Conservation (phyloP, 305 asterid species). For the Fraxinus angustifolia region DNA sequence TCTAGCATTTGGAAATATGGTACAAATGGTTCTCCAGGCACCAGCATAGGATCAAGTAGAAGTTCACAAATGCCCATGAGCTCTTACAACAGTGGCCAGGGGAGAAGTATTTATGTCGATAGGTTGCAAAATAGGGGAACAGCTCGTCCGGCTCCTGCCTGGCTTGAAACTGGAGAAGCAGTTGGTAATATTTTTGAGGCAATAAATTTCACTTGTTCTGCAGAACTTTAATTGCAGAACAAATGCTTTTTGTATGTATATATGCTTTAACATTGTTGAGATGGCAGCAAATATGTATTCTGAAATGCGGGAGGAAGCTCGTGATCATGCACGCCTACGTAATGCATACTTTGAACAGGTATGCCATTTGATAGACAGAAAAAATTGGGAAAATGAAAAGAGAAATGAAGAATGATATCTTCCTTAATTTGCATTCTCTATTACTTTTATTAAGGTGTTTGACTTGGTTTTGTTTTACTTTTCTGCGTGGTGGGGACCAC, state of each 20-base stretch:
- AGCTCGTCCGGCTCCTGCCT: slow-evolving; percentile 46
- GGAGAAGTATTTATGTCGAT: slow-evolving; percentile 47
- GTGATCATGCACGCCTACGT: slow-evolving; percentile 80
- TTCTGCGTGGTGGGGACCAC: background rate
- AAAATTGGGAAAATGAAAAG: slow-evolving; percentile 8
- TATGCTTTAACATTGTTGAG: slow-evolving; percentile 50
- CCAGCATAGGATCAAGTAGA: slow-evolving; percentile 77
- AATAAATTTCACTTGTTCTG: slow-evolving; percentile 19
- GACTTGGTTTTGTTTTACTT: background rate
- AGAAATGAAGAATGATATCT: background rate
- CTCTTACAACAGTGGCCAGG: slow-evolving; percentile 49
- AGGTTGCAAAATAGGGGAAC: slow-evolving; percentile 48
- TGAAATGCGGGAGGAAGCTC: slow-evolving; percentile 86
- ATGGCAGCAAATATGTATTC: slow-evolving; percentile 78
- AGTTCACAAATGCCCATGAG: slow-evolving; percentile 56
- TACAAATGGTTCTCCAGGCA: slow-evolving; percentile 46
- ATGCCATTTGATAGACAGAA: slow-evolving; percentile 17
- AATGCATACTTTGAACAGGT: slow-evolving; percentile 96
- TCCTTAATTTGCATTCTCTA: background rate
- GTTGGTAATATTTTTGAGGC: slow-evolving; percentile 55
- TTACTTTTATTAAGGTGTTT: background rate
- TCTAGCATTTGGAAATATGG: slow-evolving; percentile 69
- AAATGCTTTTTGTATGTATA: slow-evolving; percentile 27
- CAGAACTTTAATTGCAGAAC: slow-evolving; percentile 23
- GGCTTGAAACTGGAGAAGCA: slow-evolving; percentile 76